Base-by-base conservation (phyloP, 352 stramenopile genomes). In the Globisporangium nodosum region DNA sequence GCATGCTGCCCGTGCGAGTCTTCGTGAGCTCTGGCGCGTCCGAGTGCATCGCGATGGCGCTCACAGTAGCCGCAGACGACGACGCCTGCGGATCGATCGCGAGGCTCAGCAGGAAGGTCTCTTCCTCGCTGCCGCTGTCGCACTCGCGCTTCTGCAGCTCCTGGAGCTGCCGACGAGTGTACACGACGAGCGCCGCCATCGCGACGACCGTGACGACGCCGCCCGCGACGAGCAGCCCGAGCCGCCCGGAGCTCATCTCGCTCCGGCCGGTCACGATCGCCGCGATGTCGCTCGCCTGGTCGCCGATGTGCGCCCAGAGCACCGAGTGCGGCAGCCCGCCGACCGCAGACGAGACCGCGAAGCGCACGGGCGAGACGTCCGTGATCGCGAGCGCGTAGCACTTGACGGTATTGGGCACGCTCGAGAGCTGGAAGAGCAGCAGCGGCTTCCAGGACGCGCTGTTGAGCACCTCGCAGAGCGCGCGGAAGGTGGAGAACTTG, bases 381-480 rank as follows among this genome's bases (percentile, higher is more conserved):
- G 82, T 92, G 55, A 92, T 85, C 47, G 82, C 78, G 15, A 92
- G 63, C n/a, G 62, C 85, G 68, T 90, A 92, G 63, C 77, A 85
- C 54, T 90, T 89, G 57, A 87, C 69, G n/a, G 89, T 65, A 55
- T 92, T 92, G 9, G 82, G 82, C 48, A 92, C 76, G 51, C 78
- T 89, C 27, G 82, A 88, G 49, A 92, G 52, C 59, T 92, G 82
- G 56, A 86, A 89, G 15, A 92, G 68, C 59, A 92, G 48, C 31
- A 92, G 63, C 24, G 82, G 82, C 58, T 92, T 92, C 80, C 80
- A 92, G 48, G 73, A 88, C 16, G 62, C 58, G 46, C 75, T 73
- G 51, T 78, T 85, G 21, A 92, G 66, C 33, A 89, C 77, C 12
- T 78, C 66, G 1, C 78, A 78, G 54, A 92, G 72, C 27, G 82